phyloP scores from a whole-genome alignment of 192 early-diverging fungal species.

The Coemansia sp. region DNA sequence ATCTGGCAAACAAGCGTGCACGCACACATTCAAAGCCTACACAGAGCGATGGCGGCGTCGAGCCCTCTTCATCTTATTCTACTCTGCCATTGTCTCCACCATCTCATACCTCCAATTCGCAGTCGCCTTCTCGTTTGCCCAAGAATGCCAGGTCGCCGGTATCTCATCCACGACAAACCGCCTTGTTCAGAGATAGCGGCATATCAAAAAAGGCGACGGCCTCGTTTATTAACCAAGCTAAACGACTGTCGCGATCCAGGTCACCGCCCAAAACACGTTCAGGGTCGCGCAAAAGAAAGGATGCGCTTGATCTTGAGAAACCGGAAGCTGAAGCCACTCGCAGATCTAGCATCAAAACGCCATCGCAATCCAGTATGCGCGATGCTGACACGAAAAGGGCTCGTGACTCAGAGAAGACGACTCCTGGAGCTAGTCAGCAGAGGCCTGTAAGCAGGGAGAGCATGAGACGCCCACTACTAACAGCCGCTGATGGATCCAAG shows the following conservation, averaged over 20 bases:
- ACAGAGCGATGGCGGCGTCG: not conserved
- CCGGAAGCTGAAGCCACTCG: not conserved
- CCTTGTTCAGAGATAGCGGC: not conserved
- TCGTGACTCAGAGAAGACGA: not conserved
- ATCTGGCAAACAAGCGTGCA: conserved; percentile 14
- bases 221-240: not conserved
- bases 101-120: not conserved
- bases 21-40: conserved; percentile 14
- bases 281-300: not conserved
- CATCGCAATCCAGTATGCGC: not conserved
- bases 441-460: not conserved
- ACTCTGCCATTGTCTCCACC: conserved; percentile 5
- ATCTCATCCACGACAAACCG: not conserved
- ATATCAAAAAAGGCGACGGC: not conserved
- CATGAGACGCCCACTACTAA: not conserved
- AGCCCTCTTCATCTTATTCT: not conserved
- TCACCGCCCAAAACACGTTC: conserved; percentile 10
- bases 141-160: not conserved
- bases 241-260: not conserved
- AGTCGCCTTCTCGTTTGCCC: conserved; percentile 1
- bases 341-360: not conserved
- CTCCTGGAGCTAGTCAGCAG: not conserved
- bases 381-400: not conserved
- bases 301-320: not conserved
- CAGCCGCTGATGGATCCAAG: not conserved